Conservation (phyloP, 225 moss, liverwort and hornwort species). For the Physcomitrellopsis africana region DNA sequence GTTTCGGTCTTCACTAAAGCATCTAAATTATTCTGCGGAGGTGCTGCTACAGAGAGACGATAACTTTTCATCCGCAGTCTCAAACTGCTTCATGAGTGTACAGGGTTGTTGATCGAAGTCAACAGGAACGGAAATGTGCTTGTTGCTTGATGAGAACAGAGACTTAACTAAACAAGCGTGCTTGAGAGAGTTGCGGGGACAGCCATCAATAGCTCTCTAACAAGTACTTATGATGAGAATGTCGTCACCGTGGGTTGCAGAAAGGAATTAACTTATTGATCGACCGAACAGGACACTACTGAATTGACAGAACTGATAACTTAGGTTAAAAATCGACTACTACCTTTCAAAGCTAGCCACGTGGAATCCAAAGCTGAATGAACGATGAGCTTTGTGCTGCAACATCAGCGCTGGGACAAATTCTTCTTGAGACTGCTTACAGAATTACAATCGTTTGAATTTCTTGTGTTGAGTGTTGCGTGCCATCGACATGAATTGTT, state of each 20-base stretch:
- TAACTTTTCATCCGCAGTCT: no score
- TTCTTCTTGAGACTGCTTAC: no score
- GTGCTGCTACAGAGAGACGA: no score
- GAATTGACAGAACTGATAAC: neutral
- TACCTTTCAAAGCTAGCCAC: slow-evolving; percentile 10
- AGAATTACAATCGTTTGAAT: no score
- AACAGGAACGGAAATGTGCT: neutral
- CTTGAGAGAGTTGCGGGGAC: neutral
- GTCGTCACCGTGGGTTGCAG: no score
- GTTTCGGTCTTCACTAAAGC: no score
- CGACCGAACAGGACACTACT: neutral
- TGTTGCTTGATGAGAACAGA: no score
- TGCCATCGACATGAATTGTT: no score
- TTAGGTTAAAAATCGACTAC: slow-evolving; percentile 20
- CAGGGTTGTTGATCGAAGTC: neutral
- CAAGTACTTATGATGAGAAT: neutral
- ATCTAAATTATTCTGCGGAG: no score
- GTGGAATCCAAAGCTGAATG: slow-evolving; percentile 22
- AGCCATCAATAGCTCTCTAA: neutral
- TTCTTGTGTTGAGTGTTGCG: no score
- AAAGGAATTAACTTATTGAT: no score
- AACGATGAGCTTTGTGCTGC: neutral
- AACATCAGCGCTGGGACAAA: no score
- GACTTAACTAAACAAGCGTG: slow-evolving; percentile 1
- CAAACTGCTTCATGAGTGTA: neutral